A percentile compares a stretch with the other conserved stretches of the same genome.
Evolutionary conservation across 1,284 basidiomycete species (phyloP).

Genomic region (Puccinia hordei): DNA sequence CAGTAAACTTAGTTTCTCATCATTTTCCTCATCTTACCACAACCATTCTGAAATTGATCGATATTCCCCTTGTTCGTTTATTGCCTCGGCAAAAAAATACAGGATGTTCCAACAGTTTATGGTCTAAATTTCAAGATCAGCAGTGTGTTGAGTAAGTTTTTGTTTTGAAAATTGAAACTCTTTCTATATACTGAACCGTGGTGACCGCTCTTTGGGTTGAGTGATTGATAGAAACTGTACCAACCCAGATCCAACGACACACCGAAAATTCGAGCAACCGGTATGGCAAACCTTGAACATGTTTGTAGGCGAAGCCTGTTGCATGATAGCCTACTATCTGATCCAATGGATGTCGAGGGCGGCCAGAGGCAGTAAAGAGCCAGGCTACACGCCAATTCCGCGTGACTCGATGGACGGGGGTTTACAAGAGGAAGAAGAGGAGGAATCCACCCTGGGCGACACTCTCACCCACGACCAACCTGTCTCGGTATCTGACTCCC

Average conservation of each 20-base stretch:
- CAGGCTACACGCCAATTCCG: background rate
- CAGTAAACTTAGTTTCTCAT: background rate
- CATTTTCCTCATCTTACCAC: background rate
- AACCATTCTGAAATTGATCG: background rate
- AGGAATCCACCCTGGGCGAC: background rate
- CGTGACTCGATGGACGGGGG: constrained; percentile 14
- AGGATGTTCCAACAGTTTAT: constrained; percentile 45
- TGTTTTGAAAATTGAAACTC: constrained; percentile 61
- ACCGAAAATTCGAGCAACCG: constrained; percentile 52
- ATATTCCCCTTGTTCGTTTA: background rate
- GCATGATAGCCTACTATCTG: constrained; percentile 64
- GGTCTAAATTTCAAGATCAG: constrained; percentile 69
- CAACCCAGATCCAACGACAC: constrained; percentile 31
- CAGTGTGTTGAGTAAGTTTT: constrained; percentile 82
- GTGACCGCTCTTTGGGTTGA: constrained; percentile 50
- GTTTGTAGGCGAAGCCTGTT: constrained; percentile 63
- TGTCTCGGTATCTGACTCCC: constrained; percentile 1
- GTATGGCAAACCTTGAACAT: constrained; percentile 92
- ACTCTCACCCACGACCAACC: background rate
- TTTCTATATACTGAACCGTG: constrained; percentile 77
- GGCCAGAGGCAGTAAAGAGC: background rate
- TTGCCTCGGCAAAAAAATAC: background rate
- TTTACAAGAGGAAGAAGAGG: background rate
- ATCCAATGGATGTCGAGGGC: constrained; percentile 54
- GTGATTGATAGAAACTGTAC: constrained; percentile 35